Evolutionary conservation across 148 eudicot species (phyloP).

Genomic region (Suaeda aralocaspica): DNA sequence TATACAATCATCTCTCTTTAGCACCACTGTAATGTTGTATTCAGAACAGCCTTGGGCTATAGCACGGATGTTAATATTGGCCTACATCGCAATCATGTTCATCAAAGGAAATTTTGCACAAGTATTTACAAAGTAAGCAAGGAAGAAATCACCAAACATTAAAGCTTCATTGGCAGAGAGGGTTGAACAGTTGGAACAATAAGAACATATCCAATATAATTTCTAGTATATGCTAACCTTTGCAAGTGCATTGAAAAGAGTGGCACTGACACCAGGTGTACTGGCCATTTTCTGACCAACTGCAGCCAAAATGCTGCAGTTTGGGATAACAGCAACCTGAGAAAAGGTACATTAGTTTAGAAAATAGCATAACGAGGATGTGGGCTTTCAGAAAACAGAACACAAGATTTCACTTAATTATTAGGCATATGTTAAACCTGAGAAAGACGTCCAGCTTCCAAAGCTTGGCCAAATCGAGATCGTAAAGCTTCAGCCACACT

Average conservation of each 20-base stretch:
- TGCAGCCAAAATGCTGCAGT: conserved; percentile 94
- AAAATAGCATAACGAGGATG: not conserved
- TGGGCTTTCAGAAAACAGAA: not conserved
- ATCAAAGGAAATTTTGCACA: not conserved
- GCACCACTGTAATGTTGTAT: conserved; percentile 85
- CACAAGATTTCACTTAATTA: not conserved
- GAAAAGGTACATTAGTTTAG: conserved; percentile 22
- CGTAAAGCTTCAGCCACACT: conserved; percentile 84
- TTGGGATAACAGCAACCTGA: conserved; percentile 85
- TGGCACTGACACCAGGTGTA: conserved; percentile 98
- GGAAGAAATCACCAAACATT: not conserved
- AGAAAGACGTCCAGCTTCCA: conserved; percentile 92
- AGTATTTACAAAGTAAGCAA: not conserved
- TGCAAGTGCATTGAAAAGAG: conserved; percentile 85
- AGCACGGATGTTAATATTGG: conserved; percentile 90
- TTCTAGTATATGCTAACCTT: conserved; percentile 48
- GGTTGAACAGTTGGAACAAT: not conserved
- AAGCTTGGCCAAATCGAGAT: conserved; percentile 80
- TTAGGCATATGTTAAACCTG: conserved; percentile 47
- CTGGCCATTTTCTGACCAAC: conserved; percentile 99
- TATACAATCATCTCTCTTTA: conserved; percentile 85
- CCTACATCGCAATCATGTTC: conserved; percentile 43
- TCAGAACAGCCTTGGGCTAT: conserved; percentile 99
- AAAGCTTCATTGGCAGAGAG: conserved; percentile 7
- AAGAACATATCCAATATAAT: not conserved